These are phyloP conservation scores for Cyclotella distinguenda DNA, from an alignment of 108 stramenopile species.

Conservation along the genomic window DNA sequence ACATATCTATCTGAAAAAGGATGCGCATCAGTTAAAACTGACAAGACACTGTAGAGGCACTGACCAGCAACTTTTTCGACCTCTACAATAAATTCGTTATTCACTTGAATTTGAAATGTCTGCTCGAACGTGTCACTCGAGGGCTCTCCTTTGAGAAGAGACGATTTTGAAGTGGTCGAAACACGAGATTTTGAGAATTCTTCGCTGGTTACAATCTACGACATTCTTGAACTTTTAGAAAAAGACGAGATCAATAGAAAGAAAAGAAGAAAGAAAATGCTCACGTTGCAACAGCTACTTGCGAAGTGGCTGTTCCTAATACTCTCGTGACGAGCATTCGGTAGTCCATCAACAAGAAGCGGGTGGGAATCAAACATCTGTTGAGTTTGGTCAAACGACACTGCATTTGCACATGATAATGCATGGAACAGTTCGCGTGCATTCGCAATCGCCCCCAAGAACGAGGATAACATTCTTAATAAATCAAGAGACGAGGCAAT, in stretches of 20 bases:
- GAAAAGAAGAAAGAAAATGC: no score
- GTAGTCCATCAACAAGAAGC: constrained; percentile 53
- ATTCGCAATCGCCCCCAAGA: constrained; percentile 66
- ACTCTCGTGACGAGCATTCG: constrained; percentile 68
- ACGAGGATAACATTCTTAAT: constrained; percentile 28
- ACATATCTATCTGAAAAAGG: constrained; percentile 56
- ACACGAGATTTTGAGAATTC: constrained; percentile 53
- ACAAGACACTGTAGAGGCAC: constrained; percentile 54
- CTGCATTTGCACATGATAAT: constrained; percentile 36
- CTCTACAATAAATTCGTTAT: constrained; percentile 53
- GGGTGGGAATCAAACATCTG: constrained; percentile 40
- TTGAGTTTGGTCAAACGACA: constrained; percentile 22
- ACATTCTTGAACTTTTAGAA: no score
- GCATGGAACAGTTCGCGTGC: constrained; percentile 64
- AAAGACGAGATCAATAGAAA: no score
- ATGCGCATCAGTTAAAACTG: constrained; percentile 56
- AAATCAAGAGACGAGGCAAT: constrained; percentile 24
- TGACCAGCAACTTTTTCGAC: constrained; percentile 50
- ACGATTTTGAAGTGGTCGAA: constrained; percentile 17
- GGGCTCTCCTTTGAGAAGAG: not conserved
- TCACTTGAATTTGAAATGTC: constrained; percentile 57
- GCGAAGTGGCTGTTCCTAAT: constrained; percentile 62
- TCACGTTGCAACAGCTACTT: constrained; percentile 52
- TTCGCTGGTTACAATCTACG: constrained; percentile 46
- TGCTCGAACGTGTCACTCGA: constrained; percentile 42